Percentiles rank a stretch among this genome's conserved stretches.
Conservation (phyloP, 1,284 basidiomycete species). For the Pseudozyma hubeiensis region DNA sequence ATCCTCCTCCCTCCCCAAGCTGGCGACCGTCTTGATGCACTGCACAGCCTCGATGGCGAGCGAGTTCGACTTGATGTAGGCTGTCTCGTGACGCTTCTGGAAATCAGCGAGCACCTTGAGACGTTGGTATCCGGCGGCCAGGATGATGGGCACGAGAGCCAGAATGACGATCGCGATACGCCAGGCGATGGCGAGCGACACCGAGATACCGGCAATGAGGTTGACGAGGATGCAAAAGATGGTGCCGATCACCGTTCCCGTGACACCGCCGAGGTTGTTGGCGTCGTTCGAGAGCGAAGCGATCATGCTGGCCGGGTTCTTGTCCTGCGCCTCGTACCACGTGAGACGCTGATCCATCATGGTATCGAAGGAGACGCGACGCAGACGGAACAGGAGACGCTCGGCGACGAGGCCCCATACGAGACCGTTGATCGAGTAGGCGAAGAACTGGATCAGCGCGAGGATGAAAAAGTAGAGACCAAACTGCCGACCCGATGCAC, state of each 20-base stretch:
- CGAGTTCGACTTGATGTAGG: conserved; percentile 54
- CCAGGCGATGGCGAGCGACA: conserved; percentile 56
- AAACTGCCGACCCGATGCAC: conserved; percentile 45
- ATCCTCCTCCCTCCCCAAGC: conserved; percentile 55
- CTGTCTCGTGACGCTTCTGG: conserved; percentile 60
- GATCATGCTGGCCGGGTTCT: conserved; percentile 51
- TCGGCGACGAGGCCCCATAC: conserved; percentile 58
- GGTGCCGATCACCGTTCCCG: conserved; percentile 58
- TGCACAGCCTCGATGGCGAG: conserved; percentile 60
- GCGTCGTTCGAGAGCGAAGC: conserved; percentile 56
- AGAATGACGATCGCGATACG: conserved; percentile 61
- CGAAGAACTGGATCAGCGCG: conserved; percentile 52
- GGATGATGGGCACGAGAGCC: conserved; percentile 54
- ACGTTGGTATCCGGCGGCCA: conserved; percentile 55
- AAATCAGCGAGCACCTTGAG: conserved; percentile 62
- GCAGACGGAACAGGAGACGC: conserved; percentile 55
- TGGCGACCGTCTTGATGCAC: conserved; percentile 57
- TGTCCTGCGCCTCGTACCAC: conserved; percentile 52
- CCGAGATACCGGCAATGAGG: conserved; percentile 52
- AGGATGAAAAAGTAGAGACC: conserved; percentile 60
- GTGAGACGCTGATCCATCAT: conserved; percentile 46
- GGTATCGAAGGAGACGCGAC: conserved; percentile 47
- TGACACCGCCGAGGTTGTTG: conserved; percentile 57
- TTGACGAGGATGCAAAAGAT: conserved; percentile 63
- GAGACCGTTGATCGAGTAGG: conserved; percentile 58